These are phyloP conservation scores for Cephaloascus albidus DNA, from an alignment of 805 yeast genomes.

Conservation along the genomic window DNA sequence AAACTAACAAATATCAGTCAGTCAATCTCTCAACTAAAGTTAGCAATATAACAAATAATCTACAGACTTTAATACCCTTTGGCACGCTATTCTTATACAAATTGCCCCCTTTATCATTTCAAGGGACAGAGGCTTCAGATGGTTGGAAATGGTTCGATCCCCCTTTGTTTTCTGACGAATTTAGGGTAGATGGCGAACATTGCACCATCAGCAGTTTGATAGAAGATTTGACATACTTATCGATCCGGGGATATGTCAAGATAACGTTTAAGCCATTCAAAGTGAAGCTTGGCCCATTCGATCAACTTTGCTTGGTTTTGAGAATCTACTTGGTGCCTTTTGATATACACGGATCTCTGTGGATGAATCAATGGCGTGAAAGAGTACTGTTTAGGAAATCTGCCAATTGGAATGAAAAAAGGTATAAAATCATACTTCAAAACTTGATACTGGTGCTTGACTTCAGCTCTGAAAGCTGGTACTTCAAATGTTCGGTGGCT, in stretches of 20 bases:
- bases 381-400: constrained; percentile 20
- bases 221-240: constrained; percentile 31
- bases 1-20: too few relatives aligned
- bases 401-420: constrained; percentile 20
- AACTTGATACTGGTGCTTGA: constrained; percentile 32
- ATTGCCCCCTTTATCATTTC: constrained; percentile 28
- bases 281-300: constrained; percentile 6
- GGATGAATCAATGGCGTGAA: constrained; percentile 23
- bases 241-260: constrained; percentile 26
- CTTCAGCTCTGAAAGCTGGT: constrained; percentile 29
- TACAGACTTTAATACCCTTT: constrained; percentile 28
- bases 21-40: constrained; percentile 3
- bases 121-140: constrained; percentile 26
- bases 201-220: constrained; percentile 13
- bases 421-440: constrained; percentile 19
- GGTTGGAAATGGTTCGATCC: constrained; percentile 53
- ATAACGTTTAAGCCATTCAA: constrained; percentile 29
- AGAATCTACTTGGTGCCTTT: constrained; percentile 40
- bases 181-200: constrained; percentile 4
- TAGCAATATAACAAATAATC: constrained; percentile 26
- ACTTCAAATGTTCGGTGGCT: constrained; percentile 5
- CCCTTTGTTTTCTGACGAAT: constrained; percentile 16
- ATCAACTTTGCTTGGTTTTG: constrained; percentile 10
- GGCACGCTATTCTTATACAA: constrained; percentile 39
- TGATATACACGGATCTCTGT: constrained; percentile 26